Conservation (phyloP, 1,284 basidiomycete species). For the Cutaneotrichosporon mucoides region DNA sequence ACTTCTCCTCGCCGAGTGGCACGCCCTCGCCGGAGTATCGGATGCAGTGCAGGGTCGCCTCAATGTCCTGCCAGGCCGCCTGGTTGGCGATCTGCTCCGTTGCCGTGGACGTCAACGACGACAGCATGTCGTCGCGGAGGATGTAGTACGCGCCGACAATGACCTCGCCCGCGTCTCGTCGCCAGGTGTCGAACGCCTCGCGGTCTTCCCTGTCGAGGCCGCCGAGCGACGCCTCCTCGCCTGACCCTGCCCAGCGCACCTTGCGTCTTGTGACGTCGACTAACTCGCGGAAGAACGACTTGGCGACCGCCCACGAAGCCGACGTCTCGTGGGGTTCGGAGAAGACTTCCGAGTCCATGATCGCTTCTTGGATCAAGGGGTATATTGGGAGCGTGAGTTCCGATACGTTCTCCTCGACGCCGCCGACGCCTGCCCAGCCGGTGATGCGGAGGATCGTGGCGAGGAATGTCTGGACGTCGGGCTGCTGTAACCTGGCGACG, state of each 20-base stretch:
- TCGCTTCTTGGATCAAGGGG: constrained; percentile 79
- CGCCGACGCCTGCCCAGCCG: constrained; percentile 67
- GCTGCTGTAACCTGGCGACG: constrained; percentile 61
- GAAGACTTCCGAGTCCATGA: constrained; percentile 65
- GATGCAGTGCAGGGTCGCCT: constrained; percentile 76
- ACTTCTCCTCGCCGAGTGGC: constrained; percentile 64
- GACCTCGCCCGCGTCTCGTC: constrained; percentile 83
- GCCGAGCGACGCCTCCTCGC: constrained; percentile 45
- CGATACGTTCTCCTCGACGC: constrained; percentile 75
- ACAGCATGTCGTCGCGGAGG: constrained; percentile 72
- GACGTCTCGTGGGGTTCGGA: constrained; percentile 53
- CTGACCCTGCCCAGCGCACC: constrained; percentile 61
- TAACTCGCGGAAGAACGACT: constrained; percentile 70
- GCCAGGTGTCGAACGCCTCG: constrained; percentile 54
- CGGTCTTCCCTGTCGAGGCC: constrained; percentile 61
- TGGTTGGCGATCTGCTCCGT: constrained; percentile 48
- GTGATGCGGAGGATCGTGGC: constrained; percentile 69
- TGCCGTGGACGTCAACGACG: constrained; percentile 62
- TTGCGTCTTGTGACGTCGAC: constrained; percentile 68
- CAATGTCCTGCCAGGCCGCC: constrained; percentile 59
- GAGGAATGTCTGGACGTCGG: constrained; percentile 65
- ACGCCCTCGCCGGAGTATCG: constrained; percentile 81
- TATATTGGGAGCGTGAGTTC: constrained; percentile 81
- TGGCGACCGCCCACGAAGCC: constrained; percentile 57
- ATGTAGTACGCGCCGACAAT: constrained; percentile 89